Evolutionary conservation across 805 yeast genomes (phyloP).

Genomic region (Diddensiella santjacobensis): DNA sequence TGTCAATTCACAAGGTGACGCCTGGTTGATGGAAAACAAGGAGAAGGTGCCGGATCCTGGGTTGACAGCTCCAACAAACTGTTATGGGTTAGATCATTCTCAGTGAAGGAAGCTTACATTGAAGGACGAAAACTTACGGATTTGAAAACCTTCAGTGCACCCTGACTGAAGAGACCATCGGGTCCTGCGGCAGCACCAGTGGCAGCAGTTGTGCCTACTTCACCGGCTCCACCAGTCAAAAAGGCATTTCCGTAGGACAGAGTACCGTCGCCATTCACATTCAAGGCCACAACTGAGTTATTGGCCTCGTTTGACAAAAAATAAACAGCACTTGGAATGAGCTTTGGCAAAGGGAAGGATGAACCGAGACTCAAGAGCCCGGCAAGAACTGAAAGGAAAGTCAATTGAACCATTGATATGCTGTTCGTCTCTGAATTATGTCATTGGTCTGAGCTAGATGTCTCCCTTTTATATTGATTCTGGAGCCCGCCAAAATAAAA

Average conservation of each 20-base stretch:
- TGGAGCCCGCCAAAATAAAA: no score
- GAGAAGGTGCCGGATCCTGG: conserved; percentile 9
- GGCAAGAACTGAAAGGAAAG: not conserved
- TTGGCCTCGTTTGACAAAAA: conserved; percentile 4
- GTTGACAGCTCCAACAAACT: conserved; percentile 7
- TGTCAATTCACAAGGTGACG: conserved; percentile 5
- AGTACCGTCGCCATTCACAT: conserved; percentile 8
- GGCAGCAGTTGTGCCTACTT: not conserved
- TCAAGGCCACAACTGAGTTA: conserved; percentile 1
- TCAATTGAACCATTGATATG: not conserved
- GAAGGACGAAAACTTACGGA: not conserved
- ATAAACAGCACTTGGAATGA: conserved; percentile 3
- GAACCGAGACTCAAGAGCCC: not conserved
- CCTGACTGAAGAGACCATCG: conserved; percentile 10
- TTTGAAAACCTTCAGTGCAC: conserved; percentile 3
- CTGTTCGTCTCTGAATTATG: no score
- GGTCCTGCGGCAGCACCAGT: not conserved
- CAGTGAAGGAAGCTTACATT: not conserved
- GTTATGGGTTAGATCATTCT: not conserved
- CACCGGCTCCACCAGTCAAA: conserved; percentile 7
- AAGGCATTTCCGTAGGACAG: not conserved
- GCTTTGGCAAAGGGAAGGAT: not conserved
- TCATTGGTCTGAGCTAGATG: no score
- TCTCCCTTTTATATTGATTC: no score
- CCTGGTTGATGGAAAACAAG: conserved; percentile 4